phyloP scores from a whole-genome alignment of 352 stramenopile genomes.

The Globisporangium rhizosaccharum region DNA sequence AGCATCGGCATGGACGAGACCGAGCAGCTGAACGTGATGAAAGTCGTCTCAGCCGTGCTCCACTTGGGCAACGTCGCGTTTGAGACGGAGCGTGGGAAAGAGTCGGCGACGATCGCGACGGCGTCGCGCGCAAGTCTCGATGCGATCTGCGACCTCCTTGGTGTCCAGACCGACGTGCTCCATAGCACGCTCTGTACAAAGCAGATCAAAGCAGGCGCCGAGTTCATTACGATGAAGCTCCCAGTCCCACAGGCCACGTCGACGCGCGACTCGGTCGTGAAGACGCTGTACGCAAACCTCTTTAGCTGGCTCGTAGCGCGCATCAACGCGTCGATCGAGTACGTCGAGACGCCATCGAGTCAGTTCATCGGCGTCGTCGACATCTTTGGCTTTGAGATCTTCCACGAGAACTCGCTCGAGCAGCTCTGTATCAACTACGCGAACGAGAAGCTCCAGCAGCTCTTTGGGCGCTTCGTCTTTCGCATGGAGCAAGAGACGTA shows the following conservation, averaged over 20 bases:
- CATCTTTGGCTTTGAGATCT: constrained; percentile 91
- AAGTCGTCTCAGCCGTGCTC: constrained; percentile 79
- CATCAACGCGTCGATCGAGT: constrained; percentile 91
- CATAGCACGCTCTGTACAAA: constrained; percentile 68
- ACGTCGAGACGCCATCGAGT: constrained; percentile 53
- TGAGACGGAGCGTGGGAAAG: constrained; percentile 56
- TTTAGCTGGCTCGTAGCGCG: constrained; percentile 93
- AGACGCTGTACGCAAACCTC: constrained; percentile 85
- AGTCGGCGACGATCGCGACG: constrained; percentile 49
- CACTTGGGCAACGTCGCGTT: constrained; percentile 87
- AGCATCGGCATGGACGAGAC: constrained; percentile 72
- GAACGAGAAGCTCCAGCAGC: constrained; percentile 86
- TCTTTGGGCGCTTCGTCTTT: constrained; percentile 80
- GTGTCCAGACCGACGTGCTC: constrained; percentile 49
- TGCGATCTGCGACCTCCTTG: constrained; percentile 78
- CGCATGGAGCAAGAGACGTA: constrained; percentile 85
- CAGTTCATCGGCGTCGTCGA: constrained; percentile 90
- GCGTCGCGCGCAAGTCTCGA: constrained; percentile 41
- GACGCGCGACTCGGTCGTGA: constrained; percentile 82
- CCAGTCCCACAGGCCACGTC: constrained; percentile 59
- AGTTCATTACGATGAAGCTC: constrained; percentile 73
- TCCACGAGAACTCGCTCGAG: constrained; percentile 89
- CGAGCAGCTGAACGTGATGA: constrained; percentile 80
- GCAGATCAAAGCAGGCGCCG: constrained; percentile 68
- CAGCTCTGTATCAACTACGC: constrained; percentile 88